These are phyloP conservation scores for Mycocentrospora acerina DNA, from an alignment of 2,329 filamentous ascomycete genomes.

Conservation along the genomic window DNA sequence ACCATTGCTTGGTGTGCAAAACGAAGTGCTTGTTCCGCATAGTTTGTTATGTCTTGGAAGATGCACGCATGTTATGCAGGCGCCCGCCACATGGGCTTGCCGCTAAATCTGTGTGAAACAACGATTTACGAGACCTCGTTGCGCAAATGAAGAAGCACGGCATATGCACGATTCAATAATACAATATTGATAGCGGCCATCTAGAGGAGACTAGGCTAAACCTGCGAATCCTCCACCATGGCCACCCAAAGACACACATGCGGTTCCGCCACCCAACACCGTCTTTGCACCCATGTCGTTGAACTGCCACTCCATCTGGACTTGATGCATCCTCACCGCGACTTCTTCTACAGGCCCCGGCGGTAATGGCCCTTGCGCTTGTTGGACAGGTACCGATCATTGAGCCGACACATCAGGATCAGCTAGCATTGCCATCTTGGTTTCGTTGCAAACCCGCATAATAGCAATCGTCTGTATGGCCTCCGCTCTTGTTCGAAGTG, in stretches of 20 bases:
- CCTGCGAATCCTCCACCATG: constrained; percentile 12
- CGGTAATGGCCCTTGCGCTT: too few relatives aligned
- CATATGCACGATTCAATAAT: too few relatives aligned
- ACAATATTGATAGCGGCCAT: neutral
- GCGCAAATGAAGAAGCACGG: too few relatives aligned
- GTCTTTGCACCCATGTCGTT: constrained; percentile 17
- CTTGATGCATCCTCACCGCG: constrained; percentile 16
- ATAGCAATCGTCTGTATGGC: constrained; percentile 27
- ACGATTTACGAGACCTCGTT: too few relatives aligned
- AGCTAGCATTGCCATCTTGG: constrained; percentile 25
- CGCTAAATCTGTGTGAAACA: too few relatives aligned
- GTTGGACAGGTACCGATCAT: too few relatives aligned
- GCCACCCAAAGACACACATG: constrained; percentile 9
- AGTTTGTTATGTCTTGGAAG: too few relatives aligned
- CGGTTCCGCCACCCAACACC: constrained; percentile 11
- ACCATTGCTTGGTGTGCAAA: too few relatives aligned
- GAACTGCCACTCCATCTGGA: constrained; percentile 21
- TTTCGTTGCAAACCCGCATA: constrained; percentile 32
- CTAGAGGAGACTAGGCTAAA: constrained; percentile 5
- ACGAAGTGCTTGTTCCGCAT: too few relatives aligned
- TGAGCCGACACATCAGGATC: constrained; percentile 6
- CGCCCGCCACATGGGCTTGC: too few relatives aligned
- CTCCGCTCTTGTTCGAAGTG: constrained; percentile 25
- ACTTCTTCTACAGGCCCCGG: constrained; percentile 12
- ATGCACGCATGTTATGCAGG: too few relatives aligned